Base-by-base conservation (phyloP, 495 filamentous ascomycete genomes). In the Xylaria venustula region DNA sequence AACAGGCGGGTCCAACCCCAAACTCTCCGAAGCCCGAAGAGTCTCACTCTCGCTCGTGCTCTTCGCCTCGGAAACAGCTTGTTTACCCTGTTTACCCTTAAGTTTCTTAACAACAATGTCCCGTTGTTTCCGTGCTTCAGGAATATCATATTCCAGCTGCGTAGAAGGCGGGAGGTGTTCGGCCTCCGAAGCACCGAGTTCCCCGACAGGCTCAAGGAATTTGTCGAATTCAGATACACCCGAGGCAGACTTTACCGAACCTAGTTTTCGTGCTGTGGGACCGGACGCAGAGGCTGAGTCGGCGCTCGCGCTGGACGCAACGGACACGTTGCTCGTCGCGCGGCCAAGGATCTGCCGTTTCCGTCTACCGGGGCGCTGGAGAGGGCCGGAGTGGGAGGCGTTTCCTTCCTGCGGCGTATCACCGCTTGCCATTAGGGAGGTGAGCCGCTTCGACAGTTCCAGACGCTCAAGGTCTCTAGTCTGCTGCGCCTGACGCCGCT, bases 241-340 rank as follows among this genome's bases (percentile, higher is more conserved):
- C 3, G 48, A 26, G 6, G 41, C 28, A 41, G 42, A 44, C 17
- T 45, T 60, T 49, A 20, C 50, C 37, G 25, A 58, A 6, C 32
- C 67, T 62, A 48, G 67, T 54, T 36, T 55, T 30, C 20, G 58
- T 14, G 26, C 53, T 59, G 40, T 64, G 56, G 46, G 57, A 44
- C 23, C 61, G 54, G 60, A 58, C 30, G 57, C 58, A 26, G 64
- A 20, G 12, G 30, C 42, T 1, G 67, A 67, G 19, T 64, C 62
- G 0, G 40, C 64, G 30, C 66, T 67, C 41, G 62, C 64, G 41
- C 67, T 73, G 48, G 76, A 77, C 0, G 66, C 70, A 0, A 75
- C 71, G 1, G 80, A 83, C 0, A 75, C 73, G 61, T 83, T 85
- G 61, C 81, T 83, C 11, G 77, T 64, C 0, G 76, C 81, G 36